These are phyloP conservation scores for Candida insectorum DNA, from an alignment of 805 yeast species.

Conservation along the genomic window DNA sequence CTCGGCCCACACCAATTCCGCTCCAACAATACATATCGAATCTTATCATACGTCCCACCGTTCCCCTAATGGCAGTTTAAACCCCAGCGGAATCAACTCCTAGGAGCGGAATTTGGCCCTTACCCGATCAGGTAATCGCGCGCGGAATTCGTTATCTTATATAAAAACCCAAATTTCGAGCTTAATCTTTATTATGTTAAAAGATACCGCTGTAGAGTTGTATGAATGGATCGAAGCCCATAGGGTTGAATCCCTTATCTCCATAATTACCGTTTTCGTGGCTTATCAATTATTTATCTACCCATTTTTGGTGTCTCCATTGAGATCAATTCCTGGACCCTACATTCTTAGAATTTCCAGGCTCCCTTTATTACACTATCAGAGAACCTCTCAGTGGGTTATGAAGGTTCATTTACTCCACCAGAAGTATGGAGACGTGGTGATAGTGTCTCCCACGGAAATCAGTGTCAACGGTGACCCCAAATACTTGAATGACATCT, in stretches of 20 bases:
- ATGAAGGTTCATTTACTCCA: conserved; percentile 47
- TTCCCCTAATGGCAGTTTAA: no score
- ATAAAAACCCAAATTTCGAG: no score
- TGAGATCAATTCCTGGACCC: conserved; percentile 59
- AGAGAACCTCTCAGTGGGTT: conserved; percentile 45
- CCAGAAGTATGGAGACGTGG: conserved; percentile 55
- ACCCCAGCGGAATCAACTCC: no score
- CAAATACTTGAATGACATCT: conserved; percentile 51
- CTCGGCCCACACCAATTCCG: no score
- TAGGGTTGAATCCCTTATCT: background rate
- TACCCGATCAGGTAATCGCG: no score
- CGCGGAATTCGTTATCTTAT: no score
- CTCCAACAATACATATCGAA: no score
- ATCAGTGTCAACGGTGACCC: conserved; percentile 54
- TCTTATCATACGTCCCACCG: no score
- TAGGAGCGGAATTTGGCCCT: no score
- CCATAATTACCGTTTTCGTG: conserved; percentile 1
- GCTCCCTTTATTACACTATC: conserved; percentile 29
- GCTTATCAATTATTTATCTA: conserved; percentile 34
- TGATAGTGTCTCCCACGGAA: conserved; percentile 59
- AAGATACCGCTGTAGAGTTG: background rate
- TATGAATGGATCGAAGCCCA: conserved; percentile 6
- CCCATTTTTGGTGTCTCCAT: conserved; percentile 49
- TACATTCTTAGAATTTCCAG: conserved; percentile 44
- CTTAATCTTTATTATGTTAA: no score